These are phyloP conservation scores for Lagenidium giganteum DNA, from an alignment of 352 stramenopile species.

Conservation along the genomic window DNA sequence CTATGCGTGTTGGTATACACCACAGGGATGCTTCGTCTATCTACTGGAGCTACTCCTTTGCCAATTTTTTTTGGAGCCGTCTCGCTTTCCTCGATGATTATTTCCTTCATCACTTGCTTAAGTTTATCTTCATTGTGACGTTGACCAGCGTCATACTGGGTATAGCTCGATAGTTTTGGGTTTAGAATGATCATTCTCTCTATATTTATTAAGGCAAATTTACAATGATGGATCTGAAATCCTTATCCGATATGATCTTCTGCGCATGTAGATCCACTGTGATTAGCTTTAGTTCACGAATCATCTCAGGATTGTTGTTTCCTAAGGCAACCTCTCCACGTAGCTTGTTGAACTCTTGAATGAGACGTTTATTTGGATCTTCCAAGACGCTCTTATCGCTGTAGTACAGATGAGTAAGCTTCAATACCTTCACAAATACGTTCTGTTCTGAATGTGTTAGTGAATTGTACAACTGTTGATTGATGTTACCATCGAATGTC, in stretches of 20 bases:
- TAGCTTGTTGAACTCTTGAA: conserved; percentile 9
- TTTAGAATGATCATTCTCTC: too few relatives aligned
- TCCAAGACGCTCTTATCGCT: not conserved
- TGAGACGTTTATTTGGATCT: not conserved
- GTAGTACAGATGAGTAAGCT: conserved; percentile 4
- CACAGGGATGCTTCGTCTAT: too few relatives aligned
- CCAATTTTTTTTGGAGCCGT: too few relatives aligned
- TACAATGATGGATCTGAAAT: conserved; percentile 7
- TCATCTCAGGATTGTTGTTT: conserved; percentile 8
- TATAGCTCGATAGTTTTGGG: too few relatives aligned
- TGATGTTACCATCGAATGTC: conserved; percentile 6
- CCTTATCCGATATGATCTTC: conserved; percentile 1
- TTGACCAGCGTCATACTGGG: too few relatives aligned
- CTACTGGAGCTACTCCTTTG: too few relatives aligned
- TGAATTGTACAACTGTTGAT: conserved; percentile 5
- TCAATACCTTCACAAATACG: conserved; percentile 2
- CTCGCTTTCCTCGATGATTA: too few relatives aligned
- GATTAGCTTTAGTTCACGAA: conserved; percentile 6
- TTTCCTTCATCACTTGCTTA: too few relatives aligned
- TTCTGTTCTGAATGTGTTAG: conserved; percentile 4
- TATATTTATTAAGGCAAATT: too few relatives aligned
- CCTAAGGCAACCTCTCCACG: conserved; percentile 1
- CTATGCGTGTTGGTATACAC: too few relatives aligned
- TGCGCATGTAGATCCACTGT: conserved; percentile 6
- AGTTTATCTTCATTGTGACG: too few relatives aligned